Percentiles rank a stretch among this genome's conserved stretches.
Evolutionary conservation across 2,329 filamentous ascomycete species (phyloP).

Genomic region (Pseudogymnoascus sp.): DNA sequence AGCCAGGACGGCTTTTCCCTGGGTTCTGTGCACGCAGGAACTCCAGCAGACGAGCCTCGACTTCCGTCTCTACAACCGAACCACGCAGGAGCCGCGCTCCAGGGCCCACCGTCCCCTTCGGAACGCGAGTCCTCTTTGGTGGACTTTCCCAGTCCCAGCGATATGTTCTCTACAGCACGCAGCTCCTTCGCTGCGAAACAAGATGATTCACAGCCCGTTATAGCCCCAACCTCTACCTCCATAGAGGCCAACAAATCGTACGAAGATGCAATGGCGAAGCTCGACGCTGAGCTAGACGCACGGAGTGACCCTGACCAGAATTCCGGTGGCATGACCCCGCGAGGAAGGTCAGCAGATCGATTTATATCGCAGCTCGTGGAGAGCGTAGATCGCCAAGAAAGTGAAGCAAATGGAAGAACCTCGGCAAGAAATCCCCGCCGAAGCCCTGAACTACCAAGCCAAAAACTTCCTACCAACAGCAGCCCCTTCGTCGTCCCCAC

Average conservation of each 20-base stretch:
- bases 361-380: background rate
- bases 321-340: constrained; percentile 18
- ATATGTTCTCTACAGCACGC: constrained; percentile 10
- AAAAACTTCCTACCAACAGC: background rate
- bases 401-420: background rate
- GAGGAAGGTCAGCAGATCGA: constrained; percentile 7
- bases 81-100: background rate
- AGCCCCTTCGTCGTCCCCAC: constrained; percentile 28
- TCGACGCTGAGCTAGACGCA: constrained; percentile 26
- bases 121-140: background rate
- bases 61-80: background rate
- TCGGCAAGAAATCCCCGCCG: background rate
- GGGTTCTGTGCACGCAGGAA: background rate
- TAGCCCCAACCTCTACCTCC: background rate
- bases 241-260: constrained; percentile 31
- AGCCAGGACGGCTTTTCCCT: background rate
- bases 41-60: background rate
- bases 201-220: constrained; percentile 21
- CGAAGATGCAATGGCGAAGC: constrained; percentile 36
- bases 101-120: background rate
- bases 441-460: background rate
- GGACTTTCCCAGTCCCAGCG: constrained; percentile 1
- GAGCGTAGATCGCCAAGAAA: background rate
- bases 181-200: constrained; percentile 22
- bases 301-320: constrained; percentile 13